These are phyloP conservation scores for Colletotrichum noveboracense DNA, from an alignment of 2,329 filamentous ascomycete genomes.

Conservation along the genomic window DNA sequence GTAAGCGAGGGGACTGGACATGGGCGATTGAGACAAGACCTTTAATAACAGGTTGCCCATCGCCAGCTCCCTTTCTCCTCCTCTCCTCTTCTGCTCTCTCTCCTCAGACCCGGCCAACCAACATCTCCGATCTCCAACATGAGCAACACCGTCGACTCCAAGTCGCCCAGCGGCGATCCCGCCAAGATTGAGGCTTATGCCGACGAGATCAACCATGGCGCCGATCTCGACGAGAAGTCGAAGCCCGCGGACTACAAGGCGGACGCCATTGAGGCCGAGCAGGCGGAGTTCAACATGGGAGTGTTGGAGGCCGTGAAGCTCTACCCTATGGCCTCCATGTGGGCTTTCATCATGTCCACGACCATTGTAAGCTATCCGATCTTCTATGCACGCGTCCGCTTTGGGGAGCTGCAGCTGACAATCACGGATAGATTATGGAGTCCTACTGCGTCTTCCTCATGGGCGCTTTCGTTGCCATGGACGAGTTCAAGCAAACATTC, in stretches of 20 bases:
- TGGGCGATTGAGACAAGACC: neutral
- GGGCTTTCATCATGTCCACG: slow-evolving; percentile 44
- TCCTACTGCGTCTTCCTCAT: slow-evolving; percentile 68
- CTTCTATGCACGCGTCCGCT: neutral
- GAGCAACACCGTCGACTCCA: slow-evolving; percentile 3
- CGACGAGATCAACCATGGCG: neutral
- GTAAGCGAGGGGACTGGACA: neutral
- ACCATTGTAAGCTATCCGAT: slow-evolving; percentile 41
- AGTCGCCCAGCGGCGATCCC: slow-evolving; percentile 8
- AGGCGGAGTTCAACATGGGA: slow-evolving; percentile 36
- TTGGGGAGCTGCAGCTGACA: slow-evolving; percentile 19
- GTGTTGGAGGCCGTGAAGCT: slow-evolving; percentile 36
- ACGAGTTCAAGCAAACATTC: slow-evolving; percentile 48
- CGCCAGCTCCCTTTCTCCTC: neutral
- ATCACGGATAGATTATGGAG: slow-evolving; percentile 62
- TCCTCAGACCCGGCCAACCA: neutral
- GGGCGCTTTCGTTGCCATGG: slow-evolving; percentile 61
- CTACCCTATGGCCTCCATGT: slow-evolving; percentile 41
- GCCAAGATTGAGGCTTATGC: slow-evolving; percentile 9
- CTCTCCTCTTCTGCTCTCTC: neutral
- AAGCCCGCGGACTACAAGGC: slow-evolving; percentile 48
- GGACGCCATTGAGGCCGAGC: slow-evolving; percentile 63
- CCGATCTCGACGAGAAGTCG: slow-evolving; percentile 39
- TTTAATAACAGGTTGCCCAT: slow-evolving; percentile 7
- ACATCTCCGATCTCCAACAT: neutral